Evolutionary conservation across 2,329 filamentous ascomycete species (phyloP), one percentile per base, ranked within the genome.

Genomic region (Sarocladium brachiariae): DNA sequence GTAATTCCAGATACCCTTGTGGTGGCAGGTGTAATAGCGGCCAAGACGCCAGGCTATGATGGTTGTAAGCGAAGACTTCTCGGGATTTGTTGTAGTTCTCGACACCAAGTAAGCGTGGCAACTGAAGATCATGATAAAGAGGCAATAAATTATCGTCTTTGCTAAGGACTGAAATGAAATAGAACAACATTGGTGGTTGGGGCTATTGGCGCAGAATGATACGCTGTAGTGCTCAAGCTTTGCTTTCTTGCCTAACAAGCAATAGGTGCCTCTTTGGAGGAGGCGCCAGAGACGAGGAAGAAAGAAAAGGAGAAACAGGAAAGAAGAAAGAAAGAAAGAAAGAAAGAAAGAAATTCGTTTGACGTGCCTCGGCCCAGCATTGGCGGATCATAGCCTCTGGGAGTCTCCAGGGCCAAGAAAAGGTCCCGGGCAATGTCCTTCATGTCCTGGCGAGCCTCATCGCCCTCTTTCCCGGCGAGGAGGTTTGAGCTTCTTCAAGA

Each of bases 371-470:
- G 0, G 69, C 70, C 70, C 72, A 76, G 53, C 59, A 64, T 39
- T 75, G 70, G 50, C 69, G 64, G 50, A 75, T 64, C 64, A 75
- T 73, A 0, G 71, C 70, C 59, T 77, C 72, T 63, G 0, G 73
- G 73, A 0, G 70, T 74, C 55, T 76, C 72, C 0, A 72, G 59
- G 0, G 69, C 64, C 24, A 62, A 59, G 27, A 65, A 56, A 1
- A 63, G 51, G 1, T 57, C 53, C n/a, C 65, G 62, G 1, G 69
- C 68, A 51, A 66, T 63, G 1, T 60, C 54, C 13, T 66, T 55
- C 2, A 72, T 57, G n/a, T 59, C 56, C 4, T 64, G 56, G 1
- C 67, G 62, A 2, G 55, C 54, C 35, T 55, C 46, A 1, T 58
- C 50, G 24, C 41, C 39, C 18, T 34, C 38, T 13, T 51, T 51